phyloP scores from a whole-genome alignment of 2,329 filamentous ascomycete genomes.

The Bipolaris bicolor region DNA sequence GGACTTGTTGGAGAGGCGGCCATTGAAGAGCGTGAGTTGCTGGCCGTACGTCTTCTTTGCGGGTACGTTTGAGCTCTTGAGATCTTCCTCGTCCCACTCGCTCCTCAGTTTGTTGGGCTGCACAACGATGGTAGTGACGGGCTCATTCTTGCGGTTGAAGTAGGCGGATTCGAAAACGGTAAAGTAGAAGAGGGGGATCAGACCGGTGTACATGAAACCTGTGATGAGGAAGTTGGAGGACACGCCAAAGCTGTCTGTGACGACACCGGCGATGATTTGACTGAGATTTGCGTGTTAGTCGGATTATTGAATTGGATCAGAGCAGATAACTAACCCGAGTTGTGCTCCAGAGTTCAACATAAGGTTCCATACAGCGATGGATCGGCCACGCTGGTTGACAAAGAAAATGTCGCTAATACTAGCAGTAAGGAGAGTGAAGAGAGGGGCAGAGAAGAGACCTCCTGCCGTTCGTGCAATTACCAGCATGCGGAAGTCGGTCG shows the following conservation, averaged over 20 bases:
- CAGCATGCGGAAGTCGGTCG: slow-evolving; percentile 16
- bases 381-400: slow-evolving; percentile 18
- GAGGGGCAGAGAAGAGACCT: slow-evolving; percentile 19
- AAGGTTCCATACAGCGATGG: slow-evolving; percentile 22
- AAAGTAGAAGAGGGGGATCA: slow-evolving; percentile 18
- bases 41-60: slow-evolving; percentile 9
- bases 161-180: slow-evolving; percentile 21
- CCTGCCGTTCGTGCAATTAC: slow-evolving; percentile 15
- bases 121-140: slow-evolving; percentile 6
- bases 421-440: slow-evolving; percentile 19
- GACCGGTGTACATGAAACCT: slow-evolving; percentile 10
- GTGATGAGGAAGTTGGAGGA: slow-evolving; percentile 18
- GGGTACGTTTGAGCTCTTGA: slow-evolving; percentile 8
- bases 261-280: slow-evolving; percentile 13
- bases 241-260: slow-evolving; percentile 19
- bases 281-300: not conserved
- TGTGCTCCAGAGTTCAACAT: slow-evolving; percentile 20
- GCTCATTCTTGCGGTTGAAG: slow-evolving; percentile 11
- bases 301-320: too few species aligned
- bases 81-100: slow-evolving; percentile 14
- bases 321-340: slow-evolving; percentile 10
- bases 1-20: slow-evolving; percentile 14
- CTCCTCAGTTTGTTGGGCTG: slow-evolving; percentile 9
- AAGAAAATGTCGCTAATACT: slow-evolving; percentile 24
- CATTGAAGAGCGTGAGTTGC: slow-evolving; percentile 13